Base-by-base conservation (phyloP, 345 rosid genomes). In the Rhodomyrtus tomentosa region DNA sequence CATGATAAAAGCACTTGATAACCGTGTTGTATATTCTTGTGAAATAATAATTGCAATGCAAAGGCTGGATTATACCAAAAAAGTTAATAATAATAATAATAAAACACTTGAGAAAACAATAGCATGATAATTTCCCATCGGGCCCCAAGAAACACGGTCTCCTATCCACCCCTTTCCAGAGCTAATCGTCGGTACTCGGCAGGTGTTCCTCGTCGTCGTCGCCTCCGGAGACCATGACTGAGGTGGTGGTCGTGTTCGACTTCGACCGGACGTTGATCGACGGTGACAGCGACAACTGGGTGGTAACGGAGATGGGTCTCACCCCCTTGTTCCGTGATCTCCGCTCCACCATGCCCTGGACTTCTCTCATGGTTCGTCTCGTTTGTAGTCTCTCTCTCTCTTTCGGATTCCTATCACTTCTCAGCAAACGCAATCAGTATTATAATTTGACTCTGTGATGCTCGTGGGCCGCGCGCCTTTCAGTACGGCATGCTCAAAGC, bases 191-290 rank as follows among this genome's bases (percentile, higher is more conserved):
- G 50, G 50, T 10, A 48, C 50, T 48, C 50, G 50, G 50, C 50
- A 48, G 50, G 50, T 48, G 11, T 48, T 48, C 32, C 21, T 21
- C 52, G n/a, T 45, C 76, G 56, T 5, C 49, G 48, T 38, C 83
- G 56, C 29, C n/a, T n/a, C n/a, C 32, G 83, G 74, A 11, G 72
- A 18, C 15, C 72, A 81, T 42, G 42, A 86, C 90, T 32, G 85
- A 83, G 29, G 88, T 87, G 56, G 93, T 90, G 84, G 93, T 94
- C 55, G 82, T 96, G 40, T 95, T 96, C 84, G 97, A 96, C 88
- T 96, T 96, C 50, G 99, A 96, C 86, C 89, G 96, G 87, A 96
- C 99, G 50, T n/a, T 96, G 76, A 96, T 96, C 83, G 96, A 95
- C 74, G 95, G 91, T 62, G 97, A 96, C 58, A 95, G 96, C 86